Evolutionary conservation across 306 rosid species (phyloP), one percentile per base, ranked within the genome.

Genomic region (barrel medic (Medicago truncatula)): DNA sequence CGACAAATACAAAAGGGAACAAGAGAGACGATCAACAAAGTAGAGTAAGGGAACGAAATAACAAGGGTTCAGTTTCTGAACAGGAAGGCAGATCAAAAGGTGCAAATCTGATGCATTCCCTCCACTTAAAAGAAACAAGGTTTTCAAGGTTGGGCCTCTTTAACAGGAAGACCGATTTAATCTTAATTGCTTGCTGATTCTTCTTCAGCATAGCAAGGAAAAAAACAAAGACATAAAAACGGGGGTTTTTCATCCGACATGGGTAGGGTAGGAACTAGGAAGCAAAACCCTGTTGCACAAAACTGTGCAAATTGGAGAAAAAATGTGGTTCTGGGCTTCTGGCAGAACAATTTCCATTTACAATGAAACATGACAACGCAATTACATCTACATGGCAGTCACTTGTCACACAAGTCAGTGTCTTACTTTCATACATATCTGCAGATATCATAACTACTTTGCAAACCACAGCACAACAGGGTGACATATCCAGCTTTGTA

Each of bases 1-100:
- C 70, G 40, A 64, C 68, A 64, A 38, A 36, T 6, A 64, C 44
- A 64, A 64, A 64, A 8, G 28, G 31, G 70, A 39, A 9, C 70
- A 65, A 65, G 52, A 16, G 41, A 25, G 18, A 31, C 4, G 7
- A 28, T 6, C 64, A 5, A 17, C 2, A 16, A 52, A n/a, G 50
- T 2, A 20, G 46, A 2, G 9, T 40, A 40, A 44, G 46, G 75
- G 49, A 39, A n/a, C 13, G 56, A 15, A 40, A 54, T n/a, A 73
- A 73, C 8, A 38, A 38, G 8, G 54, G 54, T 34, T 34, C 38
- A 34, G 38, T 34, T 34, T 34, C 38, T 34, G 0, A 34, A 34
- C 7, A 34, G 1, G 38, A 34, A 36, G 25, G 47, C 13, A 36
- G 47, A 63, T 12, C 25, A 63, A n/a, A 73, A 73, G 43, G 57